Conservation (phyloP, 225 moss, liverwort and hornwort genomes). For the Sphagnum contortum region DNA sequence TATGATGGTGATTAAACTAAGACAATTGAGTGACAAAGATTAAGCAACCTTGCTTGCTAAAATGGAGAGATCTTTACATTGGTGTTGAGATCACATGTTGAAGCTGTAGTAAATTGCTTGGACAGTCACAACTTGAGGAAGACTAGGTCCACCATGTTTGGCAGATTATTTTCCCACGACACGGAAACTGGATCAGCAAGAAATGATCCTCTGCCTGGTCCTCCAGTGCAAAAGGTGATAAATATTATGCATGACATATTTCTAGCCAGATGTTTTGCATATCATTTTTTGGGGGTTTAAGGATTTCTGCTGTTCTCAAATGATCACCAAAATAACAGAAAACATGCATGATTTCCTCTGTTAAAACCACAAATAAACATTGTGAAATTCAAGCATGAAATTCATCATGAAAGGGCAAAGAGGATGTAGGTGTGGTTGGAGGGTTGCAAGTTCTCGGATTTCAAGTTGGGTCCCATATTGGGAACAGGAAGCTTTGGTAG, state of each 20-base stretch:
- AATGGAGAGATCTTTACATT: too few relatives aligned
- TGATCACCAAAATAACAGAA: neutral
- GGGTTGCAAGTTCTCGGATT: slow-evolving; percentile 60
- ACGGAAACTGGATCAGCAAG: slow-evolving; percentile 10
- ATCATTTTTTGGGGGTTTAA: too few relatives aligned
- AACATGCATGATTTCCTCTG: neutral
- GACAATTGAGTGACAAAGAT: too few relatives aligned
- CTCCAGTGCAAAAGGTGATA: slow-evolving; percentile 18
- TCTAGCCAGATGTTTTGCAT: neutral
- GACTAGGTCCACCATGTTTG: slow-evolving; percentile 27
- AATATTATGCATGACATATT: neutral
- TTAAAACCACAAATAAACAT: neutral
- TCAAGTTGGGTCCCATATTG: slow-evolving; percentile 76
- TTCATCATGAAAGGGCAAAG: neutral
- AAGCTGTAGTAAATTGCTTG: too few relatives aligned
- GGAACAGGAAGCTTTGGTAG: slow-evolving; percentile 94
- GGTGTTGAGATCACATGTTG: too few relatives aligned
- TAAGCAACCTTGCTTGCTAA: too few relatives aligned
- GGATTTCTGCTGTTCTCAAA: too few relatives aligned
- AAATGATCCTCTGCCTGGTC: slow-evolving; percentile 1
- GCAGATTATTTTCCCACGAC: slow-evolving; percentile 57
- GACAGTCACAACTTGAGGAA: too few relatives aligned
- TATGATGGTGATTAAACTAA: too few relatives aligned
- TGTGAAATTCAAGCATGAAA: too few relatives aligned
- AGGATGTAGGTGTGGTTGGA: slow-evolving; percentile 65